Base-by-base conservation (phyloP, 441 rosid species). In the Eruca vesicaria region DNA sequence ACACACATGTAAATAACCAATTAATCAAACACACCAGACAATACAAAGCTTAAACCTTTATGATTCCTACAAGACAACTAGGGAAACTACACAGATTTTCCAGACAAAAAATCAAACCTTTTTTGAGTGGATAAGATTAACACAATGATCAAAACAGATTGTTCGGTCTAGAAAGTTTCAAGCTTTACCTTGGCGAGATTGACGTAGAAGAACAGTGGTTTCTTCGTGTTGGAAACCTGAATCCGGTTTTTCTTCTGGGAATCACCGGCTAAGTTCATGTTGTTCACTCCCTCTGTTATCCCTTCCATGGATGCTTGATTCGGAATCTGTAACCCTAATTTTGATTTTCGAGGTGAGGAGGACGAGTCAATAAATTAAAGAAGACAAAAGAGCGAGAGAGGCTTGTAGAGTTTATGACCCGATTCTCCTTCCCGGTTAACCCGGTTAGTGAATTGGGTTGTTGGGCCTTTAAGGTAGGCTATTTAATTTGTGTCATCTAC, bases 201-300 rank as follows among this genome's bases (percentile, higher is more conserved):
- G 78, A 91, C 98, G 78, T 89, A 93, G 88, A 93, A 93, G 82
- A 91, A 93, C 71, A 91, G 78, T 36, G 98, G 97, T 60, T 89
- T 91, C 76, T 93, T 93, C 82, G 98, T 93, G 86, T 91, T 93
- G 72, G 98, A 93, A 59, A 93, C 98, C 71, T 91, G 98, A 80
- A 93, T 91, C 66, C 96, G 88, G 50, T 93, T 93, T 77, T 84
- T 89, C 90, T 88, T 89, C 75, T 74, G 81, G 14, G 84, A 28
- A 71, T 81, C 90, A 10, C 21, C 82, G 32, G 74, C 72, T 60
- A 91, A 43, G 85, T 64, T 82, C 61, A 91, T 69, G 84, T 82
- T 88, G 81, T 80, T 87, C 7, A 93, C 84, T 72, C 91, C 91
- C 28, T 91, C 89, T 0, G 97, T 84, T 69, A 93, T 82, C 66